phyloP scores from a whole-genome alignment of 2,329 filamentous ascomycete species.

The Fonsecaea pugnacius region DNA sequence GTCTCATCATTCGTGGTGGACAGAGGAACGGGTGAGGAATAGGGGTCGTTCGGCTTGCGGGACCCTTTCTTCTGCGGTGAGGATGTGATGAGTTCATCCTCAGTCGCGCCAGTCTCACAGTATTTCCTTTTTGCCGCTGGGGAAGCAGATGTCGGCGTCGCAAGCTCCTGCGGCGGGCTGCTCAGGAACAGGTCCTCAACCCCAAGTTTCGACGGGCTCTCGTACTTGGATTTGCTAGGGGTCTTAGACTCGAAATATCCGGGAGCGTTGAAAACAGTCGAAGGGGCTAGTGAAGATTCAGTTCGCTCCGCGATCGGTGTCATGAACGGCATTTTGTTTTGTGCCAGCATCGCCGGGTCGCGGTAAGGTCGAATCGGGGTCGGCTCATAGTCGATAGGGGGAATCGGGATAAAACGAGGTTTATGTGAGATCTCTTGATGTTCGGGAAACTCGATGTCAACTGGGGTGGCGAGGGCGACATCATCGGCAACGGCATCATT shows the following conservation, averaged over 20 bases:
- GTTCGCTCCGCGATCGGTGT: slow-evolving; percentile 97
- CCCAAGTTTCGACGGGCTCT: slow-evolving; percentile 40
- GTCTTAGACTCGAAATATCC: slow-evolving; percentile 73
- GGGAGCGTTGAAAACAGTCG: slow-evolving; percentile 62
- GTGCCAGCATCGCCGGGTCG: slow-evolving; percentile 77
- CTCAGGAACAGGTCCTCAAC: slow-evolving; percentile 60
- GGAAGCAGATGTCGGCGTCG: slow-evolving; percentile 46
- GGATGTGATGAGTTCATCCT: slow-evolving; percentile 23
- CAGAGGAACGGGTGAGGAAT: neutral
- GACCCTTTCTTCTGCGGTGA: slow-evolving; percentile 24
- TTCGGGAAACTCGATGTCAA: slow-evolving; percentile 38
- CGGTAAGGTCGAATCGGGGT: slow-evolving; percentile 75
- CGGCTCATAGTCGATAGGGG: slow-evolving; percentile 83
- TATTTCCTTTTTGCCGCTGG: slow-evolving; percentile 29
- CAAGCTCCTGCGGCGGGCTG: slow-evolving; percentile 65
- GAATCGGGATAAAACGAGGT: slow-evolving; percentile 74
- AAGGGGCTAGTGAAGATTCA: slow-evolving; percentile 78
- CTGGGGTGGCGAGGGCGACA: slow-evolving; percentile 39
- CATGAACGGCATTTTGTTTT: slow-evolving; percentile 96
- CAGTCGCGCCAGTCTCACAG: slow-evolving; percentile 15
- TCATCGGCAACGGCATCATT: slow-evolving; percentile 30
- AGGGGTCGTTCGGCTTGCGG: neutral
- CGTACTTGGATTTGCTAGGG: slow-evolving; percentile 64
- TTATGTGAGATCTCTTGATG: slow-evolving; percentile 50
- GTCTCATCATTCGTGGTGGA: slow-evolving; percentile 30